These are phyloP conservation scores for Exobasidium cylindrosporum DNA, from an alignment of 1,284 basidiomycete species.

Conservation along the genomic window DNA sequence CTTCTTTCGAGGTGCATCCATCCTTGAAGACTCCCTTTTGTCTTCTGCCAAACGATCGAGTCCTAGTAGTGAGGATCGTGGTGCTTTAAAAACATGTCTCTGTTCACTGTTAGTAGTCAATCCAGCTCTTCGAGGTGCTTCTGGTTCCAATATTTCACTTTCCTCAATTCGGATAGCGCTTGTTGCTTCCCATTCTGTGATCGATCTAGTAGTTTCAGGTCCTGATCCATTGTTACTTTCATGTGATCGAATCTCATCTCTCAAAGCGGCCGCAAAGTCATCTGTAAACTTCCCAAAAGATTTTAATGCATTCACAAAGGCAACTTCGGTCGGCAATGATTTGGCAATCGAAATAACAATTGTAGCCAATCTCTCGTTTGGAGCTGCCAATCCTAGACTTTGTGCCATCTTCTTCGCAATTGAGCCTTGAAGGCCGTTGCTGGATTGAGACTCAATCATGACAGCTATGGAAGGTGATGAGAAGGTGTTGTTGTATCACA, in stretches of 20 bases:
- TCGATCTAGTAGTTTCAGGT: constrained; percentile 11
- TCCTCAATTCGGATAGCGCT: not conserved
- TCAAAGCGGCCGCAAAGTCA: not conserved
- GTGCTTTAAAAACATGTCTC: constrained; percentile 56
- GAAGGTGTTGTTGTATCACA: no score
- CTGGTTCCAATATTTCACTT: not conserved
- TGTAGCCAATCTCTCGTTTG: constrained; percentile 43
- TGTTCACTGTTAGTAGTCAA: constrained; percentile 18
- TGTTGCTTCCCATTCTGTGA: constrained; percentile 8
- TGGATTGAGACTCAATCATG: not conserved
- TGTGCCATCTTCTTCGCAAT: not conserved
- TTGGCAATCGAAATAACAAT: constrained; percentile 40
- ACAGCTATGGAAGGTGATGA: no score
- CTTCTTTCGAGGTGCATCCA: constrained; percentile 14
- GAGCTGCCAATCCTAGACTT: not conserved
- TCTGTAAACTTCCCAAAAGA: constrained; percentile 68
- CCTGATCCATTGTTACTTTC: not conserved
- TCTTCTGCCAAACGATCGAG: constrained; percentile 80
- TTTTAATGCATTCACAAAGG: constrained; percentile 64
- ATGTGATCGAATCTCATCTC: constrained; percentile 1
- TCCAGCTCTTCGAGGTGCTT: constrained; percentile 22
- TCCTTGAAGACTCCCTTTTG: constrained; percentile 59
- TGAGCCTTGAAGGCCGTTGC: not conserved
- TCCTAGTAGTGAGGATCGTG: constrained; percentile 61
- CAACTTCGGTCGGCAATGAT: constrained; percentile 29